These are phyloP conservation scores for Melastoma candidum DNA, from an alignment of 441 rosid genomes.

Conservation along the genomic window DNA sequence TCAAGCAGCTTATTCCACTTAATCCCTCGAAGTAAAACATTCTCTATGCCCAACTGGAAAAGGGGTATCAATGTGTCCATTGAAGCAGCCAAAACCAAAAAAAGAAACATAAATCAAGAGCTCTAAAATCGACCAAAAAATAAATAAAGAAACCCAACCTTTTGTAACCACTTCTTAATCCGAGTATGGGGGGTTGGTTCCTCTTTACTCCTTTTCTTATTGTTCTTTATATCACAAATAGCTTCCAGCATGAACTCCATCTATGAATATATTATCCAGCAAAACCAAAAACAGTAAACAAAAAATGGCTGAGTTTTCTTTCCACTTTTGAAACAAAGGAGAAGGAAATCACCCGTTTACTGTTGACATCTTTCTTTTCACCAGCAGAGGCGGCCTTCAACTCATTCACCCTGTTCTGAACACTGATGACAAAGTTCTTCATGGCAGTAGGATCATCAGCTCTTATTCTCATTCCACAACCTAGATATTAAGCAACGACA, in stretches of 20 bases:
- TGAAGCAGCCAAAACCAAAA: conserved; percentile 1
- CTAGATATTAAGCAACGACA: conserved; percentile 26
- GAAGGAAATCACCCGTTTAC: conserved; percentile 44
- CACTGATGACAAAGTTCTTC: conserved; percentile 65
- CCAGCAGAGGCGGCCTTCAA: conserved; percentile 45
- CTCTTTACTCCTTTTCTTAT: conserved; percentile 64
- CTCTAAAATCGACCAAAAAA: conserved; percentile 1
- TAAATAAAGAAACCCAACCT: conserved; percentile 34
- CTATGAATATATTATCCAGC: conserved; percentile 25
- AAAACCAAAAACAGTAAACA: background rate
- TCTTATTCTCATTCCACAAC: conserved; percentile 92
- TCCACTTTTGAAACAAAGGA: conserved; percentile 1
- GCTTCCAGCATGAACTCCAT: conserved; percentile 96
- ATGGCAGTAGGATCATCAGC: conserved; percentile 78
- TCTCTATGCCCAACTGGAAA: conserved; percentile 61
- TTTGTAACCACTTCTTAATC: conserved; percentile 90
- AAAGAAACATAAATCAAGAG: background rate
- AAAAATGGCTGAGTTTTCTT: background rate
- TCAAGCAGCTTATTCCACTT: conserved; percentile 89
- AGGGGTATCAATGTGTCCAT: conserved; percentile 1
- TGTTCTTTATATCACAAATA: conserved; percentile 81
- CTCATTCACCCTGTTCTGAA: conserved; percentile 65
- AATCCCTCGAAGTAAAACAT: conserved; percentile 58
- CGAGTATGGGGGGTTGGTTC: conserved; percentile 54
- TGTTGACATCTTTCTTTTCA: conserved; percentile 28